Conservation (phyloP, 2,329 filamentous ascomycete species). For the Plectosphaerella cucumerina region DNA sequence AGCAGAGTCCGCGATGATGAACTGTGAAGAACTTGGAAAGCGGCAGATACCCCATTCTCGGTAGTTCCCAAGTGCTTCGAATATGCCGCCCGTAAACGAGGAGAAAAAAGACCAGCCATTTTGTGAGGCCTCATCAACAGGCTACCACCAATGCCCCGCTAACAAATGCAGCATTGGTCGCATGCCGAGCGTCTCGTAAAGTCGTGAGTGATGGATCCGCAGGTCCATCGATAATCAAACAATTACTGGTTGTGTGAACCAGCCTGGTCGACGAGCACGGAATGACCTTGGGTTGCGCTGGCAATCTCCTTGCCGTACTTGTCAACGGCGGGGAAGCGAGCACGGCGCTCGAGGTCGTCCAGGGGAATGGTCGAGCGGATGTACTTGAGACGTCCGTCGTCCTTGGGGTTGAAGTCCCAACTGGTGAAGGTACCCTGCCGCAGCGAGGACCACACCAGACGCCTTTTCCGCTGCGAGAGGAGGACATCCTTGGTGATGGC, state of each 20-base stretch:
- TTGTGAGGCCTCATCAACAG: background rate
- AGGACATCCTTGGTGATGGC: constrained; percentile 72
- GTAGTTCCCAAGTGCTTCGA: background rate
- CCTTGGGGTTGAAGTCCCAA: constrained; percentile 81
- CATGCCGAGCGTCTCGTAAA: background rate
- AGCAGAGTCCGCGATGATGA: too few relatives aligned
- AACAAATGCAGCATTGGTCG: constrained; percentile 2
- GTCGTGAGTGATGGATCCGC: background rate
- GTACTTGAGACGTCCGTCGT: constrained; percentile 69
- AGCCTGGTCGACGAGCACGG: constrained; percentile 35
- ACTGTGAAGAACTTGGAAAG: too few relatives aligned
- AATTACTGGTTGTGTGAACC: constrained; percentile 37
- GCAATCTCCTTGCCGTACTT: constrained; percentile 45
- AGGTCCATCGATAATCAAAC: too few relatives aligned
- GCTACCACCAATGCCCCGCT: constrained; percentile 1
- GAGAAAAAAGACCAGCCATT: background rate
- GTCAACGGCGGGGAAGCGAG: constrained; percentile 66
- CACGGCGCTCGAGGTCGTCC: constrained; percentile 73
- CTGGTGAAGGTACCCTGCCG: constrained; percentile 70
- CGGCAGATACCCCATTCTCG: too few relatives aligned
- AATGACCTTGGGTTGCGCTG: constrained; percentile 9
- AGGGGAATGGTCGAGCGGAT: constrained; percentile 80
- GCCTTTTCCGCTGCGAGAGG: constrained; percentile 71
- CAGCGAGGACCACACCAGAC: constrained; percentile 75
- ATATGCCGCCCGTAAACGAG: background rate